Evolutionary conservation across 768 basidiomycete genomes (phyloP), one percentile per base, ranked within the genome.

Genomic region (Collybia sp.): DNA sequence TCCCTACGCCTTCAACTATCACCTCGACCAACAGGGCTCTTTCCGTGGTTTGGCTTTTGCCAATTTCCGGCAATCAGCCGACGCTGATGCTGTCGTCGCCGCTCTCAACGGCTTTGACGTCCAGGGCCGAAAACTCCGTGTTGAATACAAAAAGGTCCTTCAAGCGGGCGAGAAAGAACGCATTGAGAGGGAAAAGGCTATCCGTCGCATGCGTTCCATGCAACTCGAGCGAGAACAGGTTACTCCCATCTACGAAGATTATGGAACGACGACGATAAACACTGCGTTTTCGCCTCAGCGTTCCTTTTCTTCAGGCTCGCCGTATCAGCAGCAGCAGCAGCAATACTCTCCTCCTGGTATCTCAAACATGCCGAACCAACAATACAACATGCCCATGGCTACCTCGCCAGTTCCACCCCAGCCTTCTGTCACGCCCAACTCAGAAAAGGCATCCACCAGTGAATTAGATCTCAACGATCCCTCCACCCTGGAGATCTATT

Each of bases 121-220:
- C 30, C 89, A 93, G 58, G 96, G 96, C 17, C 89, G 96, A 57
- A 98, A 97, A 67, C 76, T 99, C 42, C 88, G 96, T 36, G 95
- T 97, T 46, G 96, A 99, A 68, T 98, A 98, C 75, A 99, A 99
- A 75, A 97, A 97, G 68, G 95, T 97, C 6, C 71, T 99, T n/a
- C 94, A 97, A 64, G 93, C 94, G 3, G 94, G 95, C 41, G 96
- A 99, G 69, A 99, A 99, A 70, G 96, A 99, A 61, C 82, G 92
- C 47, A 99, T 98, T 60, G 96, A 99, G 67, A 74, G 95, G 47
- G 95, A 98, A 73, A 99, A 99, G 74, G 96, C 96, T 2, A 83
- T 99, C 51, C 87, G 94, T 53, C 80, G 96, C 50, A 99, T 99
- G 94, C 85, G 91, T 54, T 93, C 90, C 39, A 95, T 96, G 82